Conservation (phyloP, 441 rosid species). For the Brassica balearica region DNA sequence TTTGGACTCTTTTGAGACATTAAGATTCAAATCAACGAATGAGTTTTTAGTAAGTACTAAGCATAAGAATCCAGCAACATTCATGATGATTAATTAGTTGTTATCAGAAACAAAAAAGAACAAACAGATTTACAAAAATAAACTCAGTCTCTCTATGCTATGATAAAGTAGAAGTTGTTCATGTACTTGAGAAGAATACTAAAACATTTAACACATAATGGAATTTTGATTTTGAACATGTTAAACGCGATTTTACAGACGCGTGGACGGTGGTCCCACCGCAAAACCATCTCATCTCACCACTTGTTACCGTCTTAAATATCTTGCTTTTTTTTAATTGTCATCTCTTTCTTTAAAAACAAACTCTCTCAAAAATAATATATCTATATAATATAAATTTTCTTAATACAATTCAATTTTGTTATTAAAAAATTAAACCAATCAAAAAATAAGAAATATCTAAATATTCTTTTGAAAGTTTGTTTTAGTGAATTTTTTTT, state of each 20-base stretch:
- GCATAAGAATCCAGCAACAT: slow-evolving; percentile 30
- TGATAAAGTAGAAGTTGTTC: neutral
- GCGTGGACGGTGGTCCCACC: neutral
- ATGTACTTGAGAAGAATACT: neutral
- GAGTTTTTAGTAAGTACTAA: slow-evolving; percentile 21
- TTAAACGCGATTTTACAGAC: too few relatives aligned
- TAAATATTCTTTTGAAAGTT: neutral
- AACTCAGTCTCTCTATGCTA: neutral
- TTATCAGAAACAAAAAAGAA: neutral
- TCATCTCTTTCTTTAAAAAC: neutral
- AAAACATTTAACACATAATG: neutral
- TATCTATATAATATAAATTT: neutral
- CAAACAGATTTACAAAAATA: neutral
- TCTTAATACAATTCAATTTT: neutral
- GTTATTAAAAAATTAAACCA: neutral
- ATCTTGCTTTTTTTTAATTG: slow-evolving; percentile 2
- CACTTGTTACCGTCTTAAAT: neutral
- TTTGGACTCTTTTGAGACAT: slow-evolving; percentile 35
- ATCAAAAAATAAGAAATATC: neutral
- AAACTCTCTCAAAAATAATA: neutral
- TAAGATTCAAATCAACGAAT: slow-evolving; percentile 33
- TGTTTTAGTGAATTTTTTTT: neutral
- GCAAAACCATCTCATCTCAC: neutral
- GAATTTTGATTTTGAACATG: neutral
- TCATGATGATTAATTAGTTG: neutral